These are phyloP conservation scores for Pouteria campechiana DNA, from an alignment of 179 eudicot genomes.

Conservation along the genomic window DNA sequence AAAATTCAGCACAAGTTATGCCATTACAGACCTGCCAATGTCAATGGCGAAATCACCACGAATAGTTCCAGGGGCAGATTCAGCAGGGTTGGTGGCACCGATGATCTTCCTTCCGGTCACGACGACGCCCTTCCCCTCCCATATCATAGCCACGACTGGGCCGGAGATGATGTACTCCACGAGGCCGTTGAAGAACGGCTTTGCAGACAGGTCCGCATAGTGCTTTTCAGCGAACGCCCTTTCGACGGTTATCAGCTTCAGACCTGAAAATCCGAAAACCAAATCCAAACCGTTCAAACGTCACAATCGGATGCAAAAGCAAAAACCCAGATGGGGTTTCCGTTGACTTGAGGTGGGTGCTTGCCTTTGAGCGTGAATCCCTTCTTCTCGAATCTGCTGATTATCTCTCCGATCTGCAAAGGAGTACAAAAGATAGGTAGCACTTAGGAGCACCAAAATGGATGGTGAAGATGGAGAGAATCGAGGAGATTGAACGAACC, in stretches of 20 bases:
- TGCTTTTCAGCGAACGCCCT: conserved; percentile 87
- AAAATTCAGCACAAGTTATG: conserved; percentile 2
- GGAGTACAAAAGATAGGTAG: no score
- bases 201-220: conserved; percentile 83
- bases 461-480: no score
- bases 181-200: conserved; percentile 83
- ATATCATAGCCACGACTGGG: conserved; percentile 95
- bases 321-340: not conserved
- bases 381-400: conserved; percentile 90
- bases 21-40: conserved; percentile 99
- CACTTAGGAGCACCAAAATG: no score
- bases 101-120: conserved; percentile 80
- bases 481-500: no score
- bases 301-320: not conserved
- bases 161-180: conserved; percentile 93
- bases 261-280: conserved; percentile 24
- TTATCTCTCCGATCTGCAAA: conserved; percentile 82
- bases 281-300: not conserved
- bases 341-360: no score
- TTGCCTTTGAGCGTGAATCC: conserved; percentile 82
- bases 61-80: conserved; percentile 94
- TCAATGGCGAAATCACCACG: conserved; percentile 95
- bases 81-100: conserved; percentile 95
- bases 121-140: conserved; percentile 97
- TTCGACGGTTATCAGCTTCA: conserved; percentile 71